Evolutionary conservation across 176 grass and related monocot species (phyloP), one percentile per base, ranked within the genome.

Genomic region (Aegilops longissima): DNA sequence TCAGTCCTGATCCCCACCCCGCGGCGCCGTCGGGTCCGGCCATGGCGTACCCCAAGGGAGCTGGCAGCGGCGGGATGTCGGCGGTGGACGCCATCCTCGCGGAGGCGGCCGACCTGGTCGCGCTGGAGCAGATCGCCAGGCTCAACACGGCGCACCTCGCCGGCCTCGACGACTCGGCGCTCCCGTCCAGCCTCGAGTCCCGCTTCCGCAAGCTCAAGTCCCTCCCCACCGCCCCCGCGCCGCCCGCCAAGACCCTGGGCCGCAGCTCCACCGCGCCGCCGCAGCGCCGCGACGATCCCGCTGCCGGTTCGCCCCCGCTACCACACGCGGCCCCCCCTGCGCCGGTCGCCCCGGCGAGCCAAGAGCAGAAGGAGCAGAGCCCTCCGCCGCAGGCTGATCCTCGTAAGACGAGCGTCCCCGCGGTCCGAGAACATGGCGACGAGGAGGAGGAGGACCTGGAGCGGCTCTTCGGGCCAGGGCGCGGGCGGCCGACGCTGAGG

Each of bases 161-260:
- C 61, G 81, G 93, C 84, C 89, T 98, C 80, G 79, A 72, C 61
- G 81, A 87, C 66, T 78, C 89, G 27, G 61, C 79, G 8, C 89
- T 98, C 31, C 91, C 93, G 0, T 88, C 91, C 79, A 74, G 59
- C 80, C 89, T 98, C 76, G 89, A 98, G 85, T 80, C 92, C 58
- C 90, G 97, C 16, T 99, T 94, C 90, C 87, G 89, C 76, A 96
- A 96, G 88, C 94, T 99, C 85, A 99, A 99, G 36, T 96, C 92
- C 38, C 86, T 96, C 42, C 97, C 90, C 24, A 9, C 86, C 10
- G 2, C 87, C 49, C 8, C 54, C 17, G 17, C 70, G 1, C 58
- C 66, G 3, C 51, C 77, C 52, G 58, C 49, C 39, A 73, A 25
- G 70, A 17, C 51, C 54, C 66, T 90, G 11, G 29, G 12, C 6